Evolutionary conservation across 2,329 filamentous ascomycete species (phyloP).

Genomic region (Xylaria sp.): DNA sequence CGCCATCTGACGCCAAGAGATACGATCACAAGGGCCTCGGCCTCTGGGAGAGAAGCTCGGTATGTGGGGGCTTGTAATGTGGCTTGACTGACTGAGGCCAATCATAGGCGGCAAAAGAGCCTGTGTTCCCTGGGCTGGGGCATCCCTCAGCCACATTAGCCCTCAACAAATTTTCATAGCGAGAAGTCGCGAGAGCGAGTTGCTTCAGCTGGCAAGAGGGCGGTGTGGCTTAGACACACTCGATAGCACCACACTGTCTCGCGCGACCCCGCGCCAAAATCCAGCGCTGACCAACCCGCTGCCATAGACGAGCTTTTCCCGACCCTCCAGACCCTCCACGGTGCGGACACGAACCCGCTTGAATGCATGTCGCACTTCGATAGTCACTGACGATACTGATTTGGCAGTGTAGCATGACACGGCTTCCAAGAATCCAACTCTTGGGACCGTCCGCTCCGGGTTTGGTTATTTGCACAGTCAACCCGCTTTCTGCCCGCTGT

Average conservation of each 20-base stretch:
- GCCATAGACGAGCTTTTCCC: constrained; percentile 1
- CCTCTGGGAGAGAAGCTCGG: constrained; percentile 16
- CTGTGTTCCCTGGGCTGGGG: constrained; percentile 1
- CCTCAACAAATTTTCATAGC: constrained; percentile 1
- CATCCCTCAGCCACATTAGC: constrained; percentile 31
- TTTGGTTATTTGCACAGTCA: constrained; percentile 15
- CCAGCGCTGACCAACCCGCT: constrained; percentile 23
- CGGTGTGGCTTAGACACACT: constrained; percentile 30
- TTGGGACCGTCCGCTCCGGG: background rate
- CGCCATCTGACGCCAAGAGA: constrained; percentile 29
- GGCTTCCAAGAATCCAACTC: constrained; percentile 3
- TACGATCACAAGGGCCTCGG: constrained; percentile 32
- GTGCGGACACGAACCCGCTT: constrained; percentile 38
- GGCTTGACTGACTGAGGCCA: constrained; percentile 31
- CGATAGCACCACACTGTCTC: constrained; percentile 32
- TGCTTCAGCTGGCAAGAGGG: constrained; percentile 4
- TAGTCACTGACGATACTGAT: constrained; percentile 26
- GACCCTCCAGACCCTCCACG: constrained; percentile 19
- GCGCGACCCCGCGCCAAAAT: constrained; percentile 28
- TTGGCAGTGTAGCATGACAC: background rate
- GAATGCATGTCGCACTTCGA: constrained; percentile 38
- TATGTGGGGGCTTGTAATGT: constrained; percentile 27
- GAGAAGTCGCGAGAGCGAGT: background rate
- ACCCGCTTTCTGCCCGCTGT: constrained; percentile 5
- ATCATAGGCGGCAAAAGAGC: background rate